A percentile compares a stretch with the other conserved stretches of the same genome.
phyloP scores from a whole-genome alignment of 129 eudicot species.

The Centrapalus pauciflorus region DNA sequence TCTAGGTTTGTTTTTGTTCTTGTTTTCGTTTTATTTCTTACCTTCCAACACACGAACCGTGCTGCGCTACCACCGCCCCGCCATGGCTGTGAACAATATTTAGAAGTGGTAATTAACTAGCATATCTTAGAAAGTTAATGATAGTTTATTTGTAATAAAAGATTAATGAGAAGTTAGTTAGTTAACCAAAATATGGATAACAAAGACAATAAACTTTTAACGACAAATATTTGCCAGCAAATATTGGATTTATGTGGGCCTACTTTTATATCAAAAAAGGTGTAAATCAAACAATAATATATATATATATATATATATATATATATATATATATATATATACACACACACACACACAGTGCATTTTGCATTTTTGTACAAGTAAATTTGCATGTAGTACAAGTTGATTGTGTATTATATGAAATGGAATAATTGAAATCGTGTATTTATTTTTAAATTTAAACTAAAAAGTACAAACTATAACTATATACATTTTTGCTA shows the following conservation, averaged over 20 bases:
- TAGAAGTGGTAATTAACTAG: background rate
- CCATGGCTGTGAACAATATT: background rate
- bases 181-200: background rate
- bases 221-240: slow-evolving; percentile 26
- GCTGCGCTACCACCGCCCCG: background rate
- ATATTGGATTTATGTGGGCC: background rate
- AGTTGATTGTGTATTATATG: no score
- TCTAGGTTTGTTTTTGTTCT: slow-evolving; percentile 20
- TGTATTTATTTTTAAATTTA: no score
- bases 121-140: background rate
- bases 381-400: background rate
- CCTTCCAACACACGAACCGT: no score
- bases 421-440: no score
- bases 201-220: slow-evolving; percentile 4
- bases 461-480: background rate
- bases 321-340: no score
- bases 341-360: no score
- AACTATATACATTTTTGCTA: no score
- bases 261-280: background rate
- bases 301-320: no score
- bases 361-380: slow-evolving; percentile 3
- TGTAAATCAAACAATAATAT: background rate
- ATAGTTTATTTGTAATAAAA: background rate
- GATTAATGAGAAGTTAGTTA: background rate
- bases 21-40: no score